Evolutionary conservation across 495 filamentous ascomycete genomes (phyloP).

Genomic region (Emericellopsis terricola): DNA sequence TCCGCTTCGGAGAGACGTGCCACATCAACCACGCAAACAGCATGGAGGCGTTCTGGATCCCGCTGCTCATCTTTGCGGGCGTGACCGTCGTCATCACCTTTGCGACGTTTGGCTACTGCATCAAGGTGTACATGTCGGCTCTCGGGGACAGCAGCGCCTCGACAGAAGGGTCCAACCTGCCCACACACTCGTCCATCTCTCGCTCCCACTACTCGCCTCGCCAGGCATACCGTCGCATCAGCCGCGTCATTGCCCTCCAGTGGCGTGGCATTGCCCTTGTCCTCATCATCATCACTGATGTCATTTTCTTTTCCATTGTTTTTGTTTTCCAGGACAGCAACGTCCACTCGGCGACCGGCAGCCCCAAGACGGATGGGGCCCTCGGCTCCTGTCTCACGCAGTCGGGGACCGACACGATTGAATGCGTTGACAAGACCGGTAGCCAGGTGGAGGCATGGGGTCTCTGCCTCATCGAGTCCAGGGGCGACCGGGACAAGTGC

Average conservation of each 20-base stretch:
- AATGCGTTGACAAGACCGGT: slow-evolving; percentile 42
- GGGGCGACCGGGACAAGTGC: slow-evolving; percentile 49
- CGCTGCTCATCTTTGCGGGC: slow-evolving; percentile 61
- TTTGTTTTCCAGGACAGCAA: slow-evolving; percentile 74
- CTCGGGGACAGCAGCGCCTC: slow-evolving; percentile 52
- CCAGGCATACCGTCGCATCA: slow-evolving; percentile 73
- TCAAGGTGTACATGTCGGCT: slow-evolving; percentile 81
- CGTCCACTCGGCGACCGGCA: slow-evolving; percentile 31
- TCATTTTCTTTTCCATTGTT: slow-evolving; percentile 79
- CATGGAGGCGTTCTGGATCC: slow-evolving; percentile 76
- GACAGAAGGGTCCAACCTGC: slow-evolving; percentile 52
- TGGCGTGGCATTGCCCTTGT: slow-evolving; percentile 85
- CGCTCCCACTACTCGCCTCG: slow-evolving; percentile 66
- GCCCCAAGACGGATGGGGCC: slow-evolving; percentile 28
- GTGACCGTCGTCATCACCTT: slow-evolving; percentile 69
- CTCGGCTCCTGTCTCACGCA: slow-evolving; percentile 56
- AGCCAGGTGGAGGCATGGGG: slow-evolving; percentile 42
- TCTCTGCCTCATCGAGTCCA: slow-evolving; percentile 40
- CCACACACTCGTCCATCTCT: slow-evolving; percentile 66
- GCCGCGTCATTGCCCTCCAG: slow-evolving; percentile 76
- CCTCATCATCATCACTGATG: slow-evolving; percentile 69
- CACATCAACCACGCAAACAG: slow-evolving; percentile 79
- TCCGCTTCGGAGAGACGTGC: slow-evolving; percentile 77
- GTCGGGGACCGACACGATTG: slow-evolving; percentile 38
- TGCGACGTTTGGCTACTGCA: slow-evolving; percentile 76